Base-by-base conservation (phyloP, 2,329 filamentous ascomycete species). In the Aspergillus versicolor region DNA sequence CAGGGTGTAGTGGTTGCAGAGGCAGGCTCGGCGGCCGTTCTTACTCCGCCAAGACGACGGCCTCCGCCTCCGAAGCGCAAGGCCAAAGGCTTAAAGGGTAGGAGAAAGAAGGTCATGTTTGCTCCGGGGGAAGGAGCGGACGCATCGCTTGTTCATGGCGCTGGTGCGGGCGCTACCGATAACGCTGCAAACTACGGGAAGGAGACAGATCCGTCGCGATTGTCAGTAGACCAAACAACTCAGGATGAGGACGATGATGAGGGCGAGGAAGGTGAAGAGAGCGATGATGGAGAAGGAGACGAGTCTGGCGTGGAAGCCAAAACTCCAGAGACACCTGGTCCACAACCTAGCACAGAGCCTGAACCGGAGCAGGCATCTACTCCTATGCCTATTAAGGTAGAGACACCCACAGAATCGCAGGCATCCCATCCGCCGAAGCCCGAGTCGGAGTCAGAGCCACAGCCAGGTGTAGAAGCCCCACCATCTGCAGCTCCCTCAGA, bases 51-150 rank as follows among this genome's bases (percentile, higher is more conserved):
- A 4, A 81, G 81, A 69, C 84, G 88, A 69, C 85, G 88, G 59
- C 88, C 88, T 0, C 88, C 88, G 27, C 88, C 89, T 1, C 90
- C 90, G 0, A 92, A 91, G 72, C 88, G 90, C 72, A 96, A 93
- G 79, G 81, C 84, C 47, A 92, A 90, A 73, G 89, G 90, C 0
- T 86, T 89, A 7, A 85, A 91, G 61, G 90, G 90, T 15, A 83
- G 86, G 61, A 93, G 88, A 81, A 90, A 88, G 75, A 91, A 88
- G 71, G 83, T 86, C 42, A 82, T 82, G 60, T 85, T 86, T 63
- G 71, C 73, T 3, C 72, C 70, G 79, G 65, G 78, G 53, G 66
- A 80, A 73, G 77, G 65, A 43, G 73, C 57, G 24, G 75, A 72
- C 59, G 72, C 70, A 34, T 60, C 71, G 22, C 56, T 61, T 24